phyloP scores from a whole-genome alignment of 2,329 filamentous ascomycete genomes.

The Talaromyces amestolkiae region DNA sequence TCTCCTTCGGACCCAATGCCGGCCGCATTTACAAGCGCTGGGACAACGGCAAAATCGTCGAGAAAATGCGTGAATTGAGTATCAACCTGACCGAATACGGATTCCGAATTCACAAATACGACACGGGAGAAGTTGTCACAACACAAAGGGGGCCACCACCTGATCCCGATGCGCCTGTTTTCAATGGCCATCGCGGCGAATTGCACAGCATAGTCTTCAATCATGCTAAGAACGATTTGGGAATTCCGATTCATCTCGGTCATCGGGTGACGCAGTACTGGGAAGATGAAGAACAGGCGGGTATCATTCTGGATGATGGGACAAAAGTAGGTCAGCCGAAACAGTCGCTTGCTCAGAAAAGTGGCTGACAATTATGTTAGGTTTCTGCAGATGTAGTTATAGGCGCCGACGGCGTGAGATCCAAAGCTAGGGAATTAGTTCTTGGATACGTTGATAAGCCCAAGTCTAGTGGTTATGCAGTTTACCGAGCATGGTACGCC shows the following conservation, averaged over 20 bases:
- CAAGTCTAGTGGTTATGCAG: conserved; percentile 32
- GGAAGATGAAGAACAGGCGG: conserved; percentile 52
- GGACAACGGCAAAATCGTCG: conserved; percentile 50
- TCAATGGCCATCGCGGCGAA: conserved; percentile 62
- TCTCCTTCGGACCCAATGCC: conserved; percentile 60
- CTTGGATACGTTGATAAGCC: conserved; percentile 35
- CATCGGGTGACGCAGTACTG: conserved; percentile 54
- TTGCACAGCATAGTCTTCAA: conserved; percentile 60
- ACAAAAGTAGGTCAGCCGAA: conserved; percentile 34
- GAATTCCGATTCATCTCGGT: conserved; percentile 56
- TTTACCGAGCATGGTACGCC: conserved; percentile 15
- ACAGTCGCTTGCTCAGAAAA: conserved; percentile 22
- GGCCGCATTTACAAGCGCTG: conserved; percentile 62
- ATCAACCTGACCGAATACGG: conserved; percentile 55
- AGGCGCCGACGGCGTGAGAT: conserved; percentile 56
- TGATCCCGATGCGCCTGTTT: conserved; percentile 51
- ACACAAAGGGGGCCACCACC: conserved; percentile 52
- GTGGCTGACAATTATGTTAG: background rate
- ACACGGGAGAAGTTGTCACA: conserved; percentile 59
- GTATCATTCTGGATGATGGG: conserved; percentile 52
- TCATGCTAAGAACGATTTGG: conserved; percentile 55
- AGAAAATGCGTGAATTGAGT: conserved; percentile 50
- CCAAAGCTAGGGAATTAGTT: conserved; percentile 52
- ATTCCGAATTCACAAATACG: conserved; percentile 60
- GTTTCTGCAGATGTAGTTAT: conserved; percentile 50